A percentile compares a stretch with the other conserved stretches of the same genome.
These are phyloP conservation scores for Prunus salicina DNA, from an alignment of 306 rosid species.

Conservation along the genomic window DNA sequence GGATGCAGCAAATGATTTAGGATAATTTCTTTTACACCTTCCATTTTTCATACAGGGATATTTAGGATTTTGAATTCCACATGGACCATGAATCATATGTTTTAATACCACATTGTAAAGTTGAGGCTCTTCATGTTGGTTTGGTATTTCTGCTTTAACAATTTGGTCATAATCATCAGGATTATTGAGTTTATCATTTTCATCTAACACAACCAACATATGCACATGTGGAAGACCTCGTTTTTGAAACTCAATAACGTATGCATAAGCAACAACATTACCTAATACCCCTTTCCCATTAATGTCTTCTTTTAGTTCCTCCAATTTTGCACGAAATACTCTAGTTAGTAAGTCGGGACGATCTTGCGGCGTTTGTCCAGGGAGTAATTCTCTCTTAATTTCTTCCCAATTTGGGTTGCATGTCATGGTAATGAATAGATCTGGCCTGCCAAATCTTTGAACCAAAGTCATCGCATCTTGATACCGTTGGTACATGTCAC, in stretches of 20 bases:
- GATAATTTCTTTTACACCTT: background rate
- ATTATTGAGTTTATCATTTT: background rate
- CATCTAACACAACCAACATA: background rate
- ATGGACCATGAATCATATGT: background rate
- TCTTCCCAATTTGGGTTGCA: background rate
- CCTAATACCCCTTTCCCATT: background rate
- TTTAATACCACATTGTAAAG: background rate
- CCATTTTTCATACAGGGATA: background rate
- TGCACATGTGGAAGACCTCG: background rate
- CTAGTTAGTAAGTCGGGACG: background rate
- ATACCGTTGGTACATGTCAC: too few relatives aligned
- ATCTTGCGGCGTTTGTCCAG: background rate
- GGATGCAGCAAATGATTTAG: background rate
- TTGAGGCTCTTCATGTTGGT: background rate
- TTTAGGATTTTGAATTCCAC: background rate
- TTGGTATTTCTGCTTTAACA: background rate
- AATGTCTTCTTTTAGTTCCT: background rate
- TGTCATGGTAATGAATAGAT: background rate
- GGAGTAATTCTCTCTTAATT: background rate
- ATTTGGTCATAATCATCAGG: background rate
- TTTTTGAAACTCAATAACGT: background rate
- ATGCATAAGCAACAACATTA: background rate
- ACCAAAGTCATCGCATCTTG: too few relatives aligned
- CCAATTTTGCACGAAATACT: background rate
- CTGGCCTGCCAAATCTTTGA: background rate